Percentiles rank a stretch among this genome's conserved stretches.
phyloP scores from a whole-genome alignment of 2,329 filamentous ascomycete species.

The Sporothrix dimorphospora region DNA sequence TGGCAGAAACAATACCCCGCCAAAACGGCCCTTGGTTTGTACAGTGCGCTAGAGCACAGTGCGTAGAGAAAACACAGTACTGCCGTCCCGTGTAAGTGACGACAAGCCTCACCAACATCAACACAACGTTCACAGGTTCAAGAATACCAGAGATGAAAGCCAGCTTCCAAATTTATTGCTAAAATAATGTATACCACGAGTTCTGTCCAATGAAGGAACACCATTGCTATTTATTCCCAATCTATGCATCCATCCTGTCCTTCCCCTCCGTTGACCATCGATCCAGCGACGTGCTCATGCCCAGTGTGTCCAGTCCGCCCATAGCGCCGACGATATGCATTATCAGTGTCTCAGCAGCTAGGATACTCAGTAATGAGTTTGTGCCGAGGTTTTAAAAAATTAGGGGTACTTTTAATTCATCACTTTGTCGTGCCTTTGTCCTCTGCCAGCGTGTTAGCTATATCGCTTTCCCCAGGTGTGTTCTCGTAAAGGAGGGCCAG shows the following conservation, averaged over 20 bases:
- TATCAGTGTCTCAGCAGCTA: background rate
- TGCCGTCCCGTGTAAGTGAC: background rate
- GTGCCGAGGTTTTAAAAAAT: background rate
- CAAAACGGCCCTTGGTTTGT: background rate
- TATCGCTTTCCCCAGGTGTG: accelerated
- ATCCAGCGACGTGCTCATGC: conserved; percentile 13
- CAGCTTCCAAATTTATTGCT: conserved; percentile 5
- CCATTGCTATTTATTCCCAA: background rate
- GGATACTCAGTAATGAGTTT: background rate
- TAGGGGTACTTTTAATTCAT: background rate
- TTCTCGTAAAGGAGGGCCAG: background rate
- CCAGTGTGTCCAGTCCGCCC: background rate
- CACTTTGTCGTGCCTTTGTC: conserved; percentile 27
- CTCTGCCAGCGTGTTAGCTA: conserved; percentile 7
- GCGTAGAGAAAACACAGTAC: background rate
- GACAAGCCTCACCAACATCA: background rate
- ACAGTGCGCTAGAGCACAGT: background rate
- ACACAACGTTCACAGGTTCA: background rate
- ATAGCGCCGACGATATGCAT: background rate
- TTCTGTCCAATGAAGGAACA: background rate
- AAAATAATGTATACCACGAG: background rate
- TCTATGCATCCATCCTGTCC: background rate
- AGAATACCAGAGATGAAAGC: background rate
- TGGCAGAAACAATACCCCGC: conserved; percentile 19
- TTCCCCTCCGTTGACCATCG: background rate